Evolutionary conservation across 805 yeast species (phyloP).

Genomic region (Candida glaebosa): DNA sequence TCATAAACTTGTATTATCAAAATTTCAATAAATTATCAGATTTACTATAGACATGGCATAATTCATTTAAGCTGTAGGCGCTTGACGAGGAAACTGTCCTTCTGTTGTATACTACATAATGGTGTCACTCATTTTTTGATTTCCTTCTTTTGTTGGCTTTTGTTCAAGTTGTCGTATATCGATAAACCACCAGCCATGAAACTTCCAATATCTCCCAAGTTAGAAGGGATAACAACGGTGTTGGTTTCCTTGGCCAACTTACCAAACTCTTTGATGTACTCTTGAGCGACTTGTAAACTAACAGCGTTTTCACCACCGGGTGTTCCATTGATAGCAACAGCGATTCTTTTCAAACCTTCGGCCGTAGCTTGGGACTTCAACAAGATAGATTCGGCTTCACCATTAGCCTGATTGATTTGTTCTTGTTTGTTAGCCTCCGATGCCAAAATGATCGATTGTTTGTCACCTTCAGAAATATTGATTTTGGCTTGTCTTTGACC

Average conservation of each 20-base stretch:
- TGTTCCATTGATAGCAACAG: conserved; percentile 63
- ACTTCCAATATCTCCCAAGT: conserved; percentile 68
- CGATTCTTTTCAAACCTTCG: conserved; percentile 59
- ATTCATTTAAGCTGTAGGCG: neutral
- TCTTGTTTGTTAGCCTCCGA: conserved; percentile 68
- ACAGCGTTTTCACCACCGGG: conserved; percentile 77
- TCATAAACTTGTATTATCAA: conserved; percentile 1
- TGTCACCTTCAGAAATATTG: conserved; percentile 82
- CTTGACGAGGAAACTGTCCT: neutral
- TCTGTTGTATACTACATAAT: conserved; percentile 5
- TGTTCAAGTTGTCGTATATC: conserved; percentile 54
- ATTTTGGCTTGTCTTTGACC: conserved; percentile 78
- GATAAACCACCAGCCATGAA: conserved; percentile 76
- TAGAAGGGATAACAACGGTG: conserved; percentile 74
- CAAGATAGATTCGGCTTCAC: conserved; percentile 68
- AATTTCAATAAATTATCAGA: conserved; percentile 2
- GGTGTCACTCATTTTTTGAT: conserved; percentile 3
- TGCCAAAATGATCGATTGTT: conserved; percentile 64
- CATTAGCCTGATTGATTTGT: conserved; percentile 64
- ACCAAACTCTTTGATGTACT: conserved; percentile 77
- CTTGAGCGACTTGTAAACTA: conserved; percentile 75
- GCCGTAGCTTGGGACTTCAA: conserved; percentile 72
- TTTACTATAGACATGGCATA: conserved; percentile 2
- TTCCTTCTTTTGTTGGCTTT: conserved; percentile 14
- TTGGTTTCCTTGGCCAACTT: conserved; percentile 80